Evolutionary conservation across 176 grass and related monocot genomes (phyloP), one percentile per base, ranked within the genome.

Genomic region (Miscanthus lutarioriparius): DNA sequence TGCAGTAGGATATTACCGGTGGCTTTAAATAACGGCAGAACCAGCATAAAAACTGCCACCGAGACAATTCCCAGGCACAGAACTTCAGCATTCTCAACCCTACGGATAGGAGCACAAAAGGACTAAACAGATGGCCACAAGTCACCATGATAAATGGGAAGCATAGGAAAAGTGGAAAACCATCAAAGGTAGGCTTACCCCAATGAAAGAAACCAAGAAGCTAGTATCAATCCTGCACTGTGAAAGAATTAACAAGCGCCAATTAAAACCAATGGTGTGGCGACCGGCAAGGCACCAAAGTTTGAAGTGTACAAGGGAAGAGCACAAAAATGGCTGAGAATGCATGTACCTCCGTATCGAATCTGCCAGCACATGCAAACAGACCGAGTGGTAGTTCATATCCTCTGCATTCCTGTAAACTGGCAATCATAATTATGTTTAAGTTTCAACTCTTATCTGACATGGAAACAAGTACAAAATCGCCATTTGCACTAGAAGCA

Each of bases 191-290:
- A 56, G 22, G 51, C 19, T 90, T 95, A 98, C 96, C 96, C 96
- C 72, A 98, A 84, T 12, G 87, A 90, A 85, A 98, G 91, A 89
- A 98, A 73, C 96, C 96, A 98, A 14, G 96, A 98, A 90, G 96
- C 96, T 71, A 98, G 81, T 76, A 98, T 98, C 87, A 98, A 89
- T 40, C 96, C 96, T 94, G 93, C 93, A 96, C 96, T 98, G 94
- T 51, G 79, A 89, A 35, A 84, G 82, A 81, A 80, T 41, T 62
- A 12, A 43, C 67, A 53, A 61, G 45, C 80, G 61, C 44, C 48
- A 82, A 11, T 22, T 48, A 58, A 73, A 48, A 73, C 47, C 51
- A 30, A 54, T 5, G 12, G 12, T 33, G 48, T 15, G 53, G 3
- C 20, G 16, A 84, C 40, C 4, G 16, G 20, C 79, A 79, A 11